Evolutionary conservation across 2,329 filamentous ascomycete genomes (phyloP), one percentile per base, ranked within the genome.

Genomic region (Sclerotiophoma versabilis): DNA sequence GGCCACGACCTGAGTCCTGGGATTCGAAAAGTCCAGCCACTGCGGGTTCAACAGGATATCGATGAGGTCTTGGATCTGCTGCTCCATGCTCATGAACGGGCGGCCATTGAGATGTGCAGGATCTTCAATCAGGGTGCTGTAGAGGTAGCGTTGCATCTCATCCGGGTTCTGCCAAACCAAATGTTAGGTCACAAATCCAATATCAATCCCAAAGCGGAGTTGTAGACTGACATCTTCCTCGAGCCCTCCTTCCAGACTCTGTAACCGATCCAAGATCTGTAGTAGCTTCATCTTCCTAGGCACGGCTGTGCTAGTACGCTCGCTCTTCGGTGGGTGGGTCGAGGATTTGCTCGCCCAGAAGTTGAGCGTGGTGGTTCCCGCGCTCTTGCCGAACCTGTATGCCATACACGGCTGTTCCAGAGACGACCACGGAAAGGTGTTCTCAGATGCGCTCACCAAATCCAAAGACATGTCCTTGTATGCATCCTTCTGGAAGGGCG

Each of bases 351-450:
- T 81, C 11, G 84, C 83, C 83, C 87, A 91, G 58, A 87, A 84
- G 63, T 89, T 91, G 44, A 92, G 76, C 0, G 88, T 91, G 45
- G 89, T 83, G 1, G 89, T 92, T 5, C 89, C 89, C 0, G 88
- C 85, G 19, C 84, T 80, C 43, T 79, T 77, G 11, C 89, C 89
- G 71, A 85, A 88, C 60, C 82, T 84, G 69, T 89, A 90, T 0
- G 85, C 81, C 72, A 87, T 86, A 69, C 87, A 90, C 4, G 89
- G 89, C 65, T 91, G 88, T 68, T 92, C 89, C 22, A 92, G 78
- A 1, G 88, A 87, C 58, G 88, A 84, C 89, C 87, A 91, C 2
- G 87, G 87, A 54, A 71, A 72, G 32, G 74, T 67, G 45, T 63
- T 68, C 12, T 76, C 71, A n/a, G 59, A 65, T 14, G 67, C 57